Base-by-base conservation (phyloP, 495 filamentous ascomycete genomes). In the Daldinia bambusicola region DNA sequence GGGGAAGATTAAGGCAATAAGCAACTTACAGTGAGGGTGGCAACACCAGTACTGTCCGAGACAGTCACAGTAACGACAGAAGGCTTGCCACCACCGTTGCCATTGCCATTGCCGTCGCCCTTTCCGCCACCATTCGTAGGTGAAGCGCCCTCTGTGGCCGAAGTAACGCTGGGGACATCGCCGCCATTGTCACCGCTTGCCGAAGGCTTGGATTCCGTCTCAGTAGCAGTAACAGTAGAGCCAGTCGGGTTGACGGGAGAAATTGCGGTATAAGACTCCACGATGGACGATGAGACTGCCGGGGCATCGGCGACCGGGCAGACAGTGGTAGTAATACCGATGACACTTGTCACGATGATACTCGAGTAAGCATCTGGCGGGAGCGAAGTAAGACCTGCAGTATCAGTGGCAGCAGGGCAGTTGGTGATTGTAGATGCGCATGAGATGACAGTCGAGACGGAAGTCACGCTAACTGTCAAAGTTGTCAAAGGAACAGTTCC, bases 261-360 rank as follows among this genome's bases (percentile, higher is more conserved):
- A 6, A 18, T 30, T 34, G 53, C 53, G 51, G 61, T 70, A 16
- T 67, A 71, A 16, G 71, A 74, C 20, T 55, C 62, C 16, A 76
- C 38, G 4, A 75, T 63, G 1, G 74, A 76, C 30, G 74, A 76
- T 40, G 74, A 76, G 16, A 76, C 70, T 0, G 65, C 52, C 10
- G 71, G 48, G 1, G 45, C 74, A n/a, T 69, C 71, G 16, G 71
- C 72, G 38, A 76, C 71, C 13, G 71, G 68, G 61, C 74, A 76
- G n/a, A 74, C 74, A 32, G 69, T 76, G 9, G 74, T 76, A n/a
- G 74, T 76, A 9, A 74, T n/a, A 18, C 55, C 74, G 56, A 76
- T 65, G 38, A 72, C 69, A n/a, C 55, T 72, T 10, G 74, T 76
- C 13, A 76, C 59, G 1, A 75, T 38, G 6, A 71, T 57, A 37